phyloP scores from a whole-genome alignment of 148 eudicot species.

The Simmondsia chinensis region DNA sequence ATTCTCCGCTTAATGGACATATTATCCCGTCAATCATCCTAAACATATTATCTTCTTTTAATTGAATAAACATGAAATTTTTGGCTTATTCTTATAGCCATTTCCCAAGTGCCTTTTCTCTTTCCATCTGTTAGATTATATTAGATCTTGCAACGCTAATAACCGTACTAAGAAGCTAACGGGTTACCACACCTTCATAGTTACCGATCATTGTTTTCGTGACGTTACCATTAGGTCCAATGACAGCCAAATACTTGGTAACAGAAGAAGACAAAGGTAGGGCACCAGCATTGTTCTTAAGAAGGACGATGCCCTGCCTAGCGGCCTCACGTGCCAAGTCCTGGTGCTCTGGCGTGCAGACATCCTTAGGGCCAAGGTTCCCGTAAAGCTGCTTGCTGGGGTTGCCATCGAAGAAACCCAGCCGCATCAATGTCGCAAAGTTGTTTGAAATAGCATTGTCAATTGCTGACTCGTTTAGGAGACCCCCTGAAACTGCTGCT shows the following conservation, averaged over 20 bases:
- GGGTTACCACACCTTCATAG: constrained; percentile 71
- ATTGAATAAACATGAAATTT: no score
- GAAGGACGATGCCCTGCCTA: constrained; percentile 74
- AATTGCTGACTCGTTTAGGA: constrained; percentile 41
- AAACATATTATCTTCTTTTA: no score
- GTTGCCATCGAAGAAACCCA: constrained; percentile 71
- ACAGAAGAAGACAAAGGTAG: constrained; percentile 44
- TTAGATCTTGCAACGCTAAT: no score
- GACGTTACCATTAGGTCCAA: constrained; percentile 82
- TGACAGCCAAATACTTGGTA: constrained; percentile 62
- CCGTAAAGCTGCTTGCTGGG: constrained; percentile 51
- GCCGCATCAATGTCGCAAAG: constrained; percentile 63
- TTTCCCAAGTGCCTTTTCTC: no score
- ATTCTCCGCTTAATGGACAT: no score
- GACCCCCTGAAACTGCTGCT: constrained; percentile 47
- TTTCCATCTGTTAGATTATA: no score
- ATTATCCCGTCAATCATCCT: no score
- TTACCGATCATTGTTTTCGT: constrained; percentile 70
- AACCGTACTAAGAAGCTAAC: no score
- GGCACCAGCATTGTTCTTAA: constrained; percentile 41
- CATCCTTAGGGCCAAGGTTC: constrained; percentile 54
- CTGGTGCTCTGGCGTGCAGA: constrained; percentile 48
- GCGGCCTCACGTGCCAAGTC: constrained; percentile 74
- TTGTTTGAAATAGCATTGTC: constrained; percentile 54
- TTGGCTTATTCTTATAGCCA: no score